Conservation (phyloP, 1,284 basidiomycete species). For the Athelia sp. region DNA sequence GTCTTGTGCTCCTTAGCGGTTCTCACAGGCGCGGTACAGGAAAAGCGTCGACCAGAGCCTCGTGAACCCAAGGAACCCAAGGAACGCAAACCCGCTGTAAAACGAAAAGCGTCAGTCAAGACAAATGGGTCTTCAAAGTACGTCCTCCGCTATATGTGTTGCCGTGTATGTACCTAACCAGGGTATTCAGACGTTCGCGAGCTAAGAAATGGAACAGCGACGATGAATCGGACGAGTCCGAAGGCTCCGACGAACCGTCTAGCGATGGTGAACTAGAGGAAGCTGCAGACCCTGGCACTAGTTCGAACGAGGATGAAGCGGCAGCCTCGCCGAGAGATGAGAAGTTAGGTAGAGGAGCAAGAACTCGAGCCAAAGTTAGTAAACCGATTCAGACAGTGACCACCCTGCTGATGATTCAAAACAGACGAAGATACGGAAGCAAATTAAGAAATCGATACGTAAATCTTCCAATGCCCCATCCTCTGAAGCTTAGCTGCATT, state of each 20-base stretch:
- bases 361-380: conserved; percentile 40
- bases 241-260: conserved; percentile 7
- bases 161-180: not conserved
- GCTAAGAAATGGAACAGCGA: conserved; percentile 24
- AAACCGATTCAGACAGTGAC: not conserved
- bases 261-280: conserved; percentile 11
- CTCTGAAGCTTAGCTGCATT: not conserved
- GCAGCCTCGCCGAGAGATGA: conserved; percentile 21
- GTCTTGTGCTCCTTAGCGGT: not conserved
- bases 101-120: conserved; percentile 37
- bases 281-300: conserved; percentile 18
- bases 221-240: conserved; percentile 21
- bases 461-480: not conserved
- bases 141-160: conserved; percentile 9
- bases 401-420: not conserved
- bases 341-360: conserved; percentile 33
- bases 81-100: conserved; percentile 29
- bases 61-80: conserved; percentile 17
- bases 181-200: not conserved
- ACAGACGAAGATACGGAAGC: conserved; percentile 1
- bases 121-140: conserved; percentile 37
- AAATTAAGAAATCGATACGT: not conserved
- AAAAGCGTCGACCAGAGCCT: conserved; percentile 21
- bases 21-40: conserved; percentile 14
- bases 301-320: conserved; percentile 24